Base-by-base conservation (phyloP, 139 green algal species). In the Chlamydomonas sphaeroides region DNA sequence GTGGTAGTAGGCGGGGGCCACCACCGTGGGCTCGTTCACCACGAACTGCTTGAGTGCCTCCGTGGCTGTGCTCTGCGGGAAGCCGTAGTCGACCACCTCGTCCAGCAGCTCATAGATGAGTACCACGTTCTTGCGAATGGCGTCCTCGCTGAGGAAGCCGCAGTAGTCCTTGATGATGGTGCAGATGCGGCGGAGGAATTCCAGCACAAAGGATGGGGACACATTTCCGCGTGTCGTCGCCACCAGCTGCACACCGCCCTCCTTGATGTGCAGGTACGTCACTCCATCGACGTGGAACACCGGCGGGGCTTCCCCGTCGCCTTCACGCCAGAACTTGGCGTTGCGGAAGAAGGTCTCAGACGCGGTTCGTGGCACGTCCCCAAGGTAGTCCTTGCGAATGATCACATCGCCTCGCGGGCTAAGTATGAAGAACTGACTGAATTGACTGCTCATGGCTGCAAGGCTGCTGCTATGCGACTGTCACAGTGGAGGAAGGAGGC, bases 71-170 rank as follows among this genome's bases (percentile, higher is more conserved):
- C 86, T 94, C 63, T 99, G 97, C 0, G 95, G 94, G 66, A 88
- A 88, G 35, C 95, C 95, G 61, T 98, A 98, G 87, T 98, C 95
- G 3, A 97, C 87, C 51, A 94, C 89, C 86, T 99, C 97, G 69
- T 99, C 97, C 65, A 99, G 88, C 38, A 99, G 92, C 89, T 99
- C 97, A 83, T 99, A 99, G 38, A 98, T 86, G 0, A 99, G 91
- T 38, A 98, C 85, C 78, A 98, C 98, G 90, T 99, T 99, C 71
- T 96, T 95, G 36, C 97, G 90, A 30, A 99, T 89, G 18, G 93
- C 93, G 48, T 99, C 97, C 84, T 99, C 96, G 61, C 77, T 95
- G 15, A 99, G 86, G n/a, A 84, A 56, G 3, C 85, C 85, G 48
- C 85, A 89, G 74, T 87, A 87, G 68, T 89, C 93, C 89, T 97